phyloP scores from a whole-genome alignment of 2,329 filamentous ascomycete species.

The Microdochium bolleyi region DNA sequence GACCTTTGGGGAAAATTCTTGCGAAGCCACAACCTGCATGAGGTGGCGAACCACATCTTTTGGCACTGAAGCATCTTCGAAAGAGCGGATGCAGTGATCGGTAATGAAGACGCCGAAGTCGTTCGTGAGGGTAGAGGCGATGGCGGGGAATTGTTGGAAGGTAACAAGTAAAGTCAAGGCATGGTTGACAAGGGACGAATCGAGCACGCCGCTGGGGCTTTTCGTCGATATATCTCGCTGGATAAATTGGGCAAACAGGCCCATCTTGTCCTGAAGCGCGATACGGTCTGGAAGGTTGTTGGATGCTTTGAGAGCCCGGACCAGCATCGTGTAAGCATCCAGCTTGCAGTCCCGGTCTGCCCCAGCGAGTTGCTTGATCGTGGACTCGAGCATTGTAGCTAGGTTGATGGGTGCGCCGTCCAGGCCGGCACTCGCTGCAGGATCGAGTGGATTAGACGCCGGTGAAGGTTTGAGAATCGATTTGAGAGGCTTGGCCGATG shows the following conservation, averaged over 20 bases:
- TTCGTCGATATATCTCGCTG: constrained; percentile 68
- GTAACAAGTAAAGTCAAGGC: constrained; percentile 70
- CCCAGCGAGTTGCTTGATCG: constrained; percentile 72
- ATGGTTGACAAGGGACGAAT: constrained; percentile 67
- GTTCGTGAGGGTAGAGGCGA: constrained; percentile 61
- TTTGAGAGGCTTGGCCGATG: constrained; percentile 40
- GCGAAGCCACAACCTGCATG: constrained; percentile 71
- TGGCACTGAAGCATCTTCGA: constrained; percentile 59
- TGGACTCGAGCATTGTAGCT: constrained; percentile 75
- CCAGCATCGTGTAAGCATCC: constrained; percentile 80
- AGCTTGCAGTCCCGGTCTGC: constrained; percentile 63
- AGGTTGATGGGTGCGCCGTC: constrained; percentile 44
- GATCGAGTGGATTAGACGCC: constrained; percentile 35
- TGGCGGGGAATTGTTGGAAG: constrained; percentile 66
- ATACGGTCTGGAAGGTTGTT: constrained; percentile 72
- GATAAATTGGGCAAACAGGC: constrained; percentile 72
- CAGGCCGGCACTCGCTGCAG: constrained; percentile 31
- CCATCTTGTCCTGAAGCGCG: constrained; percentile 68
- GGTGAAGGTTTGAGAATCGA: constrained; percentile 72
- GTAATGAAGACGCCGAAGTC: constrained; percentile 77
- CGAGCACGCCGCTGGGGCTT: constrained; percentile 43
- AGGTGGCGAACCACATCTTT: constrained; percentile 75
- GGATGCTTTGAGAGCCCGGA: constrained; percentile 69
- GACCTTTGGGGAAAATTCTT: constrained; percentile 67
- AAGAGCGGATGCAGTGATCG: constrained; percentile 68